phyloP scores from a whole-genome alignment of 2,329 filamentous ascomycete genomes.

The Cucurbitaria berberidis region DNA sequence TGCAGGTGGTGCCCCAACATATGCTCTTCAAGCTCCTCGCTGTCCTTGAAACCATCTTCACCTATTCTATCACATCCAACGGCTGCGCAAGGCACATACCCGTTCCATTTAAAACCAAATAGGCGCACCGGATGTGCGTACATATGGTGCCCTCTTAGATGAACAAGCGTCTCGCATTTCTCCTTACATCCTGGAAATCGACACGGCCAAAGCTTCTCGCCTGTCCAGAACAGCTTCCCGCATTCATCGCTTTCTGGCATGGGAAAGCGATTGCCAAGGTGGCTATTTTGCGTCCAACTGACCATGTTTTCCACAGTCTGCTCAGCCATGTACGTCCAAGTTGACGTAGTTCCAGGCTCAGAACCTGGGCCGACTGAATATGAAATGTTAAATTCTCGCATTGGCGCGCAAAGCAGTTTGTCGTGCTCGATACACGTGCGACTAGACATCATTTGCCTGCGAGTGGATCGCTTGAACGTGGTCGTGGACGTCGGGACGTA shows the following conservation, averaged over 20 bases:
- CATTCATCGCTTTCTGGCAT: background rate
- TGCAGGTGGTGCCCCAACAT: conserved; percentile 1
- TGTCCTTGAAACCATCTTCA: background rate
- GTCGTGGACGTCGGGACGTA: background rate
- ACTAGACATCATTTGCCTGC: background rate
- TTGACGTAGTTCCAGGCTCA: background rate
- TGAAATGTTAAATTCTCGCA: background rate
- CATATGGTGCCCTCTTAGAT: conserved; percentile 5
- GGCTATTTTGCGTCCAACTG: conserved; percentile 3
- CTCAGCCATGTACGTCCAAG: conserved; percentile 5
- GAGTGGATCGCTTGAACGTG: background rate
- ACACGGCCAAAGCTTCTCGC: background rate
- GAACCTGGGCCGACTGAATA: background rate
- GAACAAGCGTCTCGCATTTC: conserved; percentile 1
- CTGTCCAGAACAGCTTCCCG: conserved; percentile 1
- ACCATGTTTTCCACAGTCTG: conserved; percentile 5
- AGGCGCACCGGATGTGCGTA: background rate
- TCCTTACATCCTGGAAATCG: background rate
- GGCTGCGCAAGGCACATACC: background rate
- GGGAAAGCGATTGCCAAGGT: conserved; percentile 1
- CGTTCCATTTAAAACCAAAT: background rate
- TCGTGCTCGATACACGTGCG: background rate
- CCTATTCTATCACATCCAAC: conserved; percentile 5
- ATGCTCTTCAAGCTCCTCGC: conserved; percentile 1
- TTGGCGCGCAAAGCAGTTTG: background rate